Evolutionary conservation across 2,329 filamentous ascomycete genomes (phyloP).

Genomic region (Tolypocladium inflatum): DNA sequence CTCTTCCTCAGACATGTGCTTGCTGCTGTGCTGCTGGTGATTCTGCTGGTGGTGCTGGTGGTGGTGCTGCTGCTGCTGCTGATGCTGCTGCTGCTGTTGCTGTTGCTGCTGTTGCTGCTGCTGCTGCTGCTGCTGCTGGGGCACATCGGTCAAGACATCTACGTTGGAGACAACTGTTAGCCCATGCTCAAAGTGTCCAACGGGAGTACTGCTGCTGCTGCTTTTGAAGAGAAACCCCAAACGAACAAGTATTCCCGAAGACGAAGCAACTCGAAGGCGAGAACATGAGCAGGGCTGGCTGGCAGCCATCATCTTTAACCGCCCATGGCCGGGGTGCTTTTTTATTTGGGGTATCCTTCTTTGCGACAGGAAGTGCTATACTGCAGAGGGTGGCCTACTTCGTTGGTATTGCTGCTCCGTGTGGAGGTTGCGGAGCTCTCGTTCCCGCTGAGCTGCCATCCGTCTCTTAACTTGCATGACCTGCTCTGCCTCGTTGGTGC

Average conservation of each 20-base stretch:
- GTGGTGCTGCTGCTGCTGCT: neutral
- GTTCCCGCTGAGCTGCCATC: slow-evolving; percentile 98
- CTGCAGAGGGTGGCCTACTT: slow-evolving; percentile 82
- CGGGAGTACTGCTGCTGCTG: neutral
- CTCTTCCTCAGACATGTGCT: slow-evolving; percentile 91
- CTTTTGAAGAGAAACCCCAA: neutral
- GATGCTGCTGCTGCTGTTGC: neutral
- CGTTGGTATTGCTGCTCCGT: slow-evolving; percentile 99
- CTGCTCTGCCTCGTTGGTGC: slow-evolving; percentile 88
- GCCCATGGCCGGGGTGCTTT: slow-evolving; percentile 15
- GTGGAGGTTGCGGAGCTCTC: slow-evolving; percentile 98
- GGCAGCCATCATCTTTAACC: slow-evolving; percentile 8
- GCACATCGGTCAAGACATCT: slow-evolving; percentile 42
- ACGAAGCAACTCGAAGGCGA: neutral
- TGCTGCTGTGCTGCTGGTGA: slow-evolving; percentile 33
- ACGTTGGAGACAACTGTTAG: slow-evolving; percentile 29
- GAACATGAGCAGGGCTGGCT: slow-evolving; percentile 5
- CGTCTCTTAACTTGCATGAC: slow-evolving; percentile 98
- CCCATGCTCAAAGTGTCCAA: slow-evolving; percentile 19
- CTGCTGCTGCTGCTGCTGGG: slow-evolving; percentile 8
- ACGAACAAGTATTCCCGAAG: slow-evolving; percentile 1
- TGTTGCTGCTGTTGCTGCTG: neutral
- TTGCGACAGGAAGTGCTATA: slow-evolving; percentile 45
- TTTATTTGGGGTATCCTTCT: slow-evolving; percentile 25
- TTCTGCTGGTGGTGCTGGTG: neutral